Evolutionary conservation across 371 early-diverging fungal species (phyloP), one percentile per base, ranked within the genome.

Genomic region (Mortierella polycephala): DNA sequence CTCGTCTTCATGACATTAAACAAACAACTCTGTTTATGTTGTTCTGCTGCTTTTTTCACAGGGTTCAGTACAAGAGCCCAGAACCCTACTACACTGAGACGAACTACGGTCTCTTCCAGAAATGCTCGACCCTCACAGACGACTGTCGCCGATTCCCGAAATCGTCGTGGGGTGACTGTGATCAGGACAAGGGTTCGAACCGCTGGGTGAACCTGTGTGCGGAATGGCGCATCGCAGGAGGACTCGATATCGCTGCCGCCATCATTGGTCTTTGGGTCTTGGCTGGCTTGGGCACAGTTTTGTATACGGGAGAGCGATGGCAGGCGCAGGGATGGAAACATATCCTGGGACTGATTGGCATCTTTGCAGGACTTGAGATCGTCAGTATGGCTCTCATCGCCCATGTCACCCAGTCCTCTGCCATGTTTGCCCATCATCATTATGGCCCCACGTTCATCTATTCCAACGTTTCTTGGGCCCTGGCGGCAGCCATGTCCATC

Each of bases 91-190:
- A 65, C 61, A 69, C 80, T 2, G 74, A 69, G 57, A 51, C 60
- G 13, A 67, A 61, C 67, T 73, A 80, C 39, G 80, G 80, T 41
- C 70, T 73, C 56, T 80, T 72, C 54, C 74, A 80, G 18, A 73
- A 60, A 46, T 80, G 80, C 61, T 80, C 80, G 8, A 73, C 74
- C 45, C 57, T 80, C 52, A 73, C 80, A 7, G 74, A 62, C 41
- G 80, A 80, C 45, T 80, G 80, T 37, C 80, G 80, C 37, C 80
- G 80, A 6, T 80, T 80, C 70, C 80, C 80, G 5, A 66, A 66
- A 58, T 62, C 60, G 13, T 55, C 65, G 2, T 80, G 69, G 69
- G 80, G 74, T 16, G 80, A 80, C 44, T 80, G 80, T 56, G 74
- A 73, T 49, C 73, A 80, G 12, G 80, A 80, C 55, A 66, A 69